Evolutionary conservation across 176 grass and related monocot species (phyloP), one percentile per base, ranked within the genome.

Genomic region (Carex cristatella): DNA sequence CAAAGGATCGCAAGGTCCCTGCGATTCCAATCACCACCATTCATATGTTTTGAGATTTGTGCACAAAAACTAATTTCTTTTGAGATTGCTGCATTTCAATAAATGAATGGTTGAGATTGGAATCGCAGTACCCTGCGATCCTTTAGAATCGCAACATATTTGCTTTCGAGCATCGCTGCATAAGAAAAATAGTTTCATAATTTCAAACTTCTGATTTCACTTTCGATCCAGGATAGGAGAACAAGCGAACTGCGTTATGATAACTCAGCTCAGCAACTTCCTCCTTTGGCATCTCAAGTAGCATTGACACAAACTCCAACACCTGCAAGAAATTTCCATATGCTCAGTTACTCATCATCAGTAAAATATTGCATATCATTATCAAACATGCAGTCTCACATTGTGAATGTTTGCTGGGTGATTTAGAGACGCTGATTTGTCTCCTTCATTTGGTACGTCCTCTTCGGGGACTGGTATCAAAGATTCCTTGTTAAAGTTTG

Each of bases 151-250:
- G 23, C 23, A 23, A 23, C 23, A 23, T 23, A 23, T 23, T 23
- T 23, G 23, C 23, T 23, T 23, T 23, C 8, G 44, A 46, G 44
- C 44, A 46, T 8, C 1, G 44, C 44, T 7, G 44, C 44, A 46
- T 46, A 46, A 46, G 7, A 46, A 46, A 46, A 46, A 46, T 8
- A 8, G 44, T 46, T 46, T 46, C 44, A 46, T 5, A 46, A 46
- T 46, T 46, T 87, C 80, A 69, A 48, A 61, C 61, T 56, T 95
- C 80, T 40, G 5, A 16, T 54, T 79, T 49, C 82, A 94, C 65
- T 86, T 94, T 98, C n/a, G 96, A 95, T 84, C 93, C 87, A 86
- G 88, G 96, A 86, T 92, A 98, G 27, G 91, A 90, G 79, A 98
- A 98, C 42, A 98, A 82, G 37, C 88, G 90, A 48, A 60, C 80